Base-by-base conservation (phyloP, 805 yeast genomes). In the Suhomyces sp. region DNA sequence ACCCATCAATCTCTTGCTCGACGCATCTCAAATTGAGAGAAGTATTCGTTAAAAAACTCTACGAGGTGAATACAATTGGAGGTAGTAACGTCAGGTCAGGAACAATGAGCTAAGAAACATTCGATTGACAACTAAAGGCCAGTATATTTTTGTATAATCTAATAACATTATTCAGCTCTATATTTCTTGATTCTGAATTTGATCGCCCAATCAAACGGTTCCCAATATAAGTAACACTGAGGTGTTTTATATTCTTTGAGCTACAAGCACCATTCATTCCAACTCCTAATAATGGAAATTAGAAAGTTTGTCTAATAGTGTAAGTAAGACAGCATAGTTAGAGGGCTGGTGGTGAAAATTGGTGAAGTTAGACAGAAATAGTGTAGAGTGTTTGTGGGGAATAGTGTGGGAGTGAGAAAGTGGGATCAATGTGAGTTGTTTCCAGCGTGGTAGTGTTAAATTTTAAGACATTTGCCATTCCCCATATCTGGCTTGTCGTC, bases 101-200 rank as follows among this genome's bases (percentile, higher is more conserved):
- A 1, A 66, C 19, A 76, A 90, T 45, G 93, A 88, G 57, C 67
- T 90, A 33, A 73, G 96, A 31, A 81, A 84, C 10, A 73, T 90
- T 15, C 71, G 90, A 57, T 69, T 90, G 24, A 82, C 85, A 1
- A 74, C 79, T 6, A 75, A 76, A 55, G 90, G 77, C 82, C 36
- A 77, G 71, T 46, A 74, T 80, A 1, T 67, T 90, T 45, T 71
- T 76, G 41, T 77, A 79, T 48, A 51, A 53, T 40, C 54, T 52
- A 8, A 51, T 57, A 27, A 45, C 50, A 17, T 41, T 55, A 2
- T 69, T 9, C 35, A 50, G 33, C 44, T 50, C 19, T 12, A 56
- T 54, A 4, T 13, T 45, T 8, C 22, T 46, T 8, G 60, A 60
- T 9, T 60, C 56, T 6, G 60, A 51, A 10, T 47, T 19, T 2